phyloP scores from a whole-genome alignment of 1,284 basidiomycete species.

The Naganishia liquefaciens region DNA sequence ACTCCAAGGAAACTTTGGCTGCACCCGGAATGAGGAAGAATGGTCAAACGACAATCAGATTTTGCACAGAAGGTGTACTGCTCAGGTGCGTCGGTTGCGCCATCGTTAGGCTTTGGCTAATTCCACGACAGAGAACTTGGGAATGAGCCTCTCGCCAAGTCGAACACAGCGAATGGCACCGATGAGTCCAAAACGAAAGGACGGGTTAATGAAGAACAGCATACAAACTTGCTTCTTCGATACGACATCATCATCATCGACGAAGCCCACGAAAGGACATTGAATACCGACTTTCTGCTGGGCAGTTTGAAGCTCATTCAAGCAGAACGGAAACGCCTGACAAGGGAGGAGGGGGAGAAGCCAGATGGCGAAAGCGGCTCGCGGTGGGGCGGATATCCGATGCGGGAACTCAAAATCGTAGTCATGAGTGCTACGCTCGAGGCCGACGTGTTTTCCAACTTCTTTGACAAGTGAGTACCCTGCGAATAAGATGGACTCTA shows the following conservation, averaged over 20 bases:
- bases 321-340: slow-evolving; percentile 62
- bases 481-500: slow-evolving; percentile 29
- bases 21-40: slow-evolving; percentile 11
- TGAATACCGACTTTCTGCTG: slow-evolving; percentile 92
- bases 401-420: slow-evolving; percentile 72
- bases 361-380: background rate
- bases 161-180: slow-evolving; percentile 1
- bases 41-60: slow-evolving; percentile 78
- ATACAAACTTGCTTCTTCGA: slow-evolving; percentile 63
- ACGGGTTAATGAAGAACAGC: slow-evolving; percentile 16
- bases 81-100: slow-evolving; percentile 84
- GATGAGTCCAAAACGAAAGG: slow-evolving; percentile 13
- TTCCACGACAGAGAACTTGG: background rate
- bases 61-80: slow-evolving; percentile 95
- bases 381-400: slow-evolving; percentile 29
- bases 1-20: slow-evolving; percentile 67
- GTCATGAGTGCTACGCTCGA: slow-evolving; percentile 98
- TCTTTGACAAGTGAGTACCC: slow-evolving; percentile 73
- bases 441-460: slow-evolving; percentile 86
- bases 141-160: slow-evolving; percentile 13
- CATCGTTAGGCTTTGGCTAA: slow-evolving; percentile 46
- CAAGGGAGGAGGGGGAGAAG: slow-evolving; percentile 42
- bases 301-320: slow-evolving; percentile 88
- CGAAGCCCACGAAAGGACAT: slow-evolving; percentile 94
- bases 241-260: slow-evolving; percentile 93